Base-by-base conservation (phyloP, 2,329 filamentous ascomycete genomes). In the Alternaria brassicicola region DNA sequence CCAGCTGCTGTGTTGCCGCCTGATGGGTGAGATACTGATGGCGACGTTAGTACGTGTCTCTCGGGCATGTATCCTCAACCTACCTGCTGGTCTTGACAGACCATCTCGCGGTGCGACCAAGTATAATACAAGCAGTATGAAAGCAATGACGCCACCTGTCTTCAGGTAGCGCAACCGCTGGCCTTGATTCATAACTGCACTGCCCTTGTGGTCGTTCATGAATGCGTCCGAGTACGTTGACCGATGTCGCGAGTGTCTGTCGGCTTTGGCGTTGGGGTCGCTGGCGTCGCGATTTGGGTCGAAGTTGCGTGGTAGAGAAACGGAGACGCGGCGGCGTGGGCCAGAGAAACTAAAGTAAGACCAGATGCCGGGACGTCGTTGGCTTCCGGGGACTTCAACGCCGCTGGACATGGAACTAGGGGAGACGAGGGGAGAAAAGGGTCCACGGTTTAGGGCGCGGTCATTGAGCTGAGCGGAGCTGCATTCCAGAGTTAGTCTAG, bases 101-200 rank as follows among this genome's bases (percentile, higher is more conserved):
- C 68, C 60, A 59, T 72, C 72, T 43, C 70, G 68, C 2, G 84
- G 83, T 31, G 84, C 77, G 70, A 88, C 79, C 65, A 85, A 81
- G 68, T 87, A 84, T 43, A 85, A 73, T n/a, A 88, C 75, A 51
- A 88, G 76, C 48, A 88, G 71, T 47, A 89, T 75, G 62, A 87
- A 81, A 52, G 82, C 81, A 60, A 88, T 78, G 59, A 89, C 80
- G 63, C 84, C 85, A 38, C 85, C 86, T 51, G 85, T 85, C 80
- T 88, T 89, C 68, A 89, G 70, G 69, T 84, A 87, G 61, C 86
- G 82, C 51, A 84, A 78, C 73, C 85, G 81, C 77, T 87, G 85
- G 64, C 83, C 85, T 79, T 87, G 85, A 68, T 86, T 85, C 86
- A 88, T 87, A 38, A 66, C 88, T 66, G 79, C 69, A 77, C 76